Evolutionary conservation across 108 stramenopile genomes (phyloP).

Genomic region (Fragilariopsis cylindrus): DNA sequence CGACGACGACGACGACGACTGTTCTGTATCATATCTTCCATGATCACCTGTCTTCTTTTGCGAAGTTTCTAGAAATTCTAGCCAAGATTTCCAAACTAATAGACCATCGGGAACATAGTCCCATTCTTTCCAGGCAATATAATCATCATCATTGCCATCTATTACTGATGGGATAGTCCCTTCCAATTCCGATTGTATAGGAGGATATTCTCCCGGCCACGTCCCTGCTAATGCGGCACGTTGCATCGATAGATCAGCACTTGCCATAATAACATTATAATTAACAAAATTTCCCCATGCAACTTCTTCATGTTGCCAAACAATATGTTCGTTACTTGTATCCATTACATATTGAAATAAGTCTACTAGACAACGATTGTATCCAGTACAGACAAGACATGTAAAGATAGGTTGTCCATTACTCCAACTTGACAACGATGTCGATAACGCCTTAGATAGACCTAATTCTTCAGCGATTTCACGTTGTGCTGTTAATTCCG

Average conservation of each 20-base stretch:
- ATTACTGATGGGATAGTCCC: conserved; percentile 17
- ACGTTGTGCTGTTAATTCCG: conserved; percentile 58
- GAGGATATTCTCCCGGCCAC: conserved; percentile 63
- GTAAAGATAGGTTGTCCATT: conserved; percentile 41
- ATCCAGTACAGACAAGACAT: conserved; percentile 73
- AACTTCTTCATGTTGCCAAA: conserved; percentile 86
- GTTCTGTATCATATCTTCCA: neutral
- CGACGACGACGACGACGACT: no score
- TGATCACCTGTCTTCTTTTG: neutral
- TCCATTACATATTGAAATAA: conserved; percentile 57
- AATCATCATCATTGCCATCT: conserved; percentile 2
- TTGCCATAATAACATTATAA: conserved; percentile 48
- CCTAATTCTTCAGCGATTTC: conserved; percentile 84
- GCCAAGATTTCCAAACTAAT: conserved; percentile 80
- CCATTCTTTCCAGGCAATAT: conserved; percentile 45
- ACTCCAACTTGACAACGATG: neutral
- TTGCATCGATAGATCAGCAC: conserved; percentile 59
- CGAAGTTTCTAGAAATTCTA: conserved; percentile 20
- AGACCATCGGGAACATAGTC: conserved; percentile 85
- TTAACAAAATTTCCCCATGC: conserved; percentile 78
- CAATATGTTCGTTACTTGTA: conserved; percentile 39
- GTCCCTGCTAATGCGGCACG: conserved; percentile 32
- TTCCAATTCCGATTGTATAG: conserved; percentile 26
- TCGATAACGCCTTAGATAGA: conserved; percentile 36
- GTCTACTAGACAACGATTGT: conserved; percentile 81